Evolutionary conservation across 106 monocot genomes (phyloP), one percentile per base, ranked within the genome.

Genomic region (Posidonia australis): DNA sequence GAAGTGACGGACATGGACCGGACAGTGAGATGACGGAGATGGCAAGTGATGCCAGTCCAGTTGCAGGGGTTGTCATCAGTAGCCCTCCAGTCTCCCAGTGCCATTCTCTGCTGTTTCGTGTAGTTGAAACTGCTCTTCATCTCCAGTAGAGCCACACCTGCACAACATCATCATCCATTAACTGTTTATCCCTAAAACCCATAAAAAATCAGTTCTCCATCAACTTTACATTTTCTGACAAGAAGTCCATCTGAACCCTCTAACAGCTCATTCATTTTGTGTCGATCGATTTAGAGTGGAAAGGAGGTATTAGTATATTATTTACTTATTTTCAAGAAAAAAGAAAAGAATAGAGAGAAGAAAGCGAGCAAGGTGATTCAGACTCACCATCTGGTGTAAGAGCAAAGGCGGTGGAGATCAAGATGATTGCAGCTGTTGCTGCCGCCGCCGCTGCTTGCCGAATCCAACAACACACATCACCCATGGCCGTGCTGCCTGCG

Each of bases 21-120:
- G 61, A 96, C 86, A 48, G 81, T 78, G 17, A 84, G 80, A 47
- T 90, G 81, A 44, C 80, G 82, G 62, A 76, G 60, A 46, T 87
- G 87, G 82, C 94, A 96, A 46, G 82, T 73, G 63, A 96, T 59
- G 67, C 86, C 94, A 18, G 73, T 51, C 94, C 94, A 96, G 68
- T 76, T 79, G 64, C 94, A 96, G 42, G 90, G 94, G 76, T 80
- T 78, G 13, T 76, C 72, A 54, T 87, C 86, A 22, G 44, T 54
- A 27, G 23, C 67, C 53, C 54, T 77, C 94, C 94, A 96, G 76
- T 76, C 79, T 24, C 62, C 66, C n/a, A 96, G 70, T 51, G 56
- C 48, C 53, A 22, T 21, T 16, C 9, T 19, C 18, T 64, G 26
- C 18, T 32, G 81, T 26, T 65, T 45, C 18, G 78, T 70, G 67